A percentile compares a stretch with the other conserved stretches of the same genome.
Conservation (phyloP, 148 eudicot species). For the Amaranthus cruentus region DNA sequence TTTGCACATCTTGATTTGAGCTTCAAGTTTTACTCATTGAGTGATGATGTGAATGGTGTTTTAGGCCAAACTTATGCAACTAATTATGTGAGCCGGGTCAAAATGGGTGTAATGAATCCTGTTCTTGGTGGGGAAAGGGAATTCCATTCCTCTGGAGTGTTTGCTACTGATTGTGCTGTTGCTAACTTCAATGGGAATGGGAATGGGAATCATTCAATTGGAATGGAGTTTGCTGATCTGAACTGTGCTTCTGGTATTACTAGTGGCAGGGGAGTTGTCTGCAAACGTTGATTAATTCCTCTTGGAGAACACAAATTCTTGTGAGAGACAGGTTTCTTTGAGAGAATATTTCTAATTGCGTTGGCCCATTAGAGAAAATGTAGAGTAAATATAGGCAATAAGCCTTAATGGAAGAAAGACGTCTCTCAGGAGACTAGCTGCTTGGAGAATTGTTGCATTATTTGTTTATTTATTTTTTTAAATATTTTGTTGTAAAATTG, state of each 20-base stretch:
- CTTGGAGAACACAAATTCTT: no score
- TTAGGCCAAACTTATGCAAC: slow-evolving; percentile 71
- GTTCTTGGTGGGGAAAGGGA: slow-evolving; percentile 64
- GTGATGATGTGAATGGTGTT: slow-evolving; percentile 59
- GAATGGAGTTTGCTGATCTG: slow-evolving; percentile 25
- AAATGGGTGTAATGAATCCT: slow-evolving; percentile 61
- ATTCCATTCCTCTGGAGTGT: slow-evolving; percentile 51
- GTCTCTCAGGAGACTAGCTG: no score
- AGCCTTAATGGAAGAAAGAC: no score
- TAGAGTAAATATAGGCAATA: no score
- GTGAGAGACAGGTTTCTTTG: no score
- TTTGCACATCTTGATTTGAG: slow-evolving; percentile 76
- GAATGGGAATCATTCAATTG: not conserved
- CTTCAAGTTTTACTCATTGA: slow-evolving; percentile 64
- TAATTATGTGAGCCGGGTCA: slow-evolving; percentile 58
- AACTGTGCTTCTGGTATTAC: slow-evolving; percentile 34
- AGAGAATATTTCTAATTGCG: no score
- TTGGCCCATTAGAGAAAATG: no score
- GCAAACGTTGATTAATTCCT: slow-evolving; percentile 34
- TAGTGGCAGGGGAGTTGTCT: slow-evolving; percentile 38
- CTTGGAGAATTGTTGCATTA: not conserved
- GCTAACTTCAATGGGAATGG: slow-evolving; percentile 30
- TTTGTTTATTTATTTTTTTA: not conserved
- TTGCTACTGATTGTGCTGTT: slow-evolving; percentile 56
- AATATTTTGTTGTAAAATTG: no score